These are phyloP conservation scores for Gastrolobium villosum DNA, from an alignment of 306 rosid genomes.

Conservation along the genomic window DNA sequence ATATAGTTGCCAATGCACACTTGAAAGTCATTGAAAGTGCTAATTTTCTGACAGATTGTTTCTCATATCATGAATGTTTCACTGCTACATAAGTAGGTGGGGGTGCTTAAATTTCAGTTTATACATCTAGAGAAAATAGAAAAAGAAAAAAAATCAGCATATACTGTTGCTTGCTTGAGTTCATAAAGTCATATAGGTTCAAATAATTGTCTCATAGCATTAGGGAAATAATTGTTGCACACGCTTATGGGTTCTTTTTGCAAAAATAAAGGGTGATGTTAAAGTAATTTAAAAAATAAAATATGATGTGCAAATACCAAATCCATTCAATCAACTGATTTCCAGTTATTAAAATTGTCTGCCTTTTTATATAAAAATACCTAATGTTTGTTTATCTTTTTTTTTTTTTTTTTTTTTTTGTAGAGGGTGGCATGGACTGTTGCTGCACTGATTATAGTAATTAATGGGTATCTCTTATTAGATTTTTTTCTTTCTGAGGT, in stretches of 20 bases:
- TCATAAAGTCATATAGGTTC: conserved; percentile 15
- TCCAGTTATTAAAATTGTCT: conserved; percentile 6
- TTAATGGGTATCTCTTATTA: conserved; percentile 81
- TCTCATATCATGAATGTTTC: conserved; percentile 30
- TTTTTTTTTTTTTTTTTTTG: conserved; percentile 42
- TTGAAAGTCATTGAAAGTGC: conserved; percentile 18
- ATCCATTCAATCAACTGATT: conserved; percentile 38
- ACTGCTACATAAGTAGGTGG: conserved; percentile 19
- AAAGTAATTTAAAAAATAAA: conserved; percentile 6
- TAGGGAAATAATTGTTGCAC: conserved; percentile 20
- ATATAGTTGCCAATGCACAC: not conserved
- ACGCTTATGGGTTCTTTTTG: not conserved
- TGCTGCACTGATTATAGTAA: conserved; percentile 80
- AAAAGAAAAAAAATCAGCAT: not conserved
- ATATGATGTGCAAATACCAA: conserved; percentile 32
- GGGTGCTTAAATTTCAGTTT: conserved; percentile 19
- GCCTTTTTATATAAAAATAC: not conserved
- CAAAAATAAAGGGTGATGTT: not conserved
- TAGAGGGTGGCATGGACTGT: conserved; percentile 88
- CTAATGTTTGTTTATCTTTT: conserved; percentile 36
- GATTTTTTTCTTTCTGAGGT: conserved; percentile 82
- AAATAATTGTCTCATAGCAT: conserved; percentile 7
- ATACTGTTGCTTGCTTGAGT: conserved; percentile 19
- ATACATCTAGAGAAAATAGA: not conserved
- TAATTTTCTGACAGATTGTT: conserved; percentile 30